phyloP scores from a whole-genome alignment of 2,329 filamentous ascomycete species.

The Talaromyces sp. region DNA sequence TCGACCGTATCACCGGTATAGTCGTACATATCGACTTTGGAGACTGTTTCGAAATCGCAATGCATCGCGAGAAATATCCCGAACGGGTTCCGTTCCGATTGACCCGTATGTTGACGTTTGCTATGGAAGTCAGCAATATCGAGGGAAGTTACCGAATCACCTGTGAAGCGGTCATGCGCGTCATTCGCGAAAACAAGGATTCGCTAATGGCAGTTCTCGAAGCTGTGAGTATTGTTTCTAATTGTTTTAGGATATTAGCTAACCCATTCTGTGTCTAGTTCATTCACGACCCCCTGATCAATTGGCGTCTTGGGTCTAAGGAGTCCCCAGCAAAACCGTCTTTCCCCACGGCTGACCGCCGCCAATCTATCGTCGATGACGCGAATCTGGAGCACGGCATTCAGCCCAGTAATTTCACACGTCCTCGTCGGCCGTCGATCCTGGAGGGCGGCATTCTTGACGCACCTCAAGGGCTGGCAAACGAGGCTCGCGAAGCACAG shows the following conservation, averaged over 20 bases:
- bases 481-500: conserved; percentile 66
- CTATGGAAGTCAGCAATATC: conserved; percentile 99
- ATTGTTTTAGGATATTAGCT: conserved; percentile 7
- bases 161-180: conserved; percentile 97
- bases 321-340: conserved; percentile 57
- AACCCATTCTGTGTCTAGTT: conserved; percentile 55
- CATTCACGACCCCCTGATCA: conserved; percentile 98
- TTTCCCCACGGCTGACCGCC: conserved; percentile 54
- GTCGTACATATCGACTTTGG: conserved; percentile 99
- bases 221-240: conserved; percentile 62
- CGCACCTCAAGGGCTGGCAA: conserved; percentile 34
- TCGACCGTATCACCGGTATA: conserved; percentile 92
- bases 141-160: conserved; percentile 98
- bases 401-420: conserved; percentile 61
- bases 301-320: conserved; percentile 74
- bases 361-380: conserved; percentile 53
- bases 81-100: conserved; percentile 96
- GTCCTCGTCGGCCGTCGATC: conserved; percentile 63
- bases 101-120: conserved; percentile 97
- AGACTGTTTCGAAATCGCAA: conserved; percentile 98
- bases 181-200: conserved; percentile 94
- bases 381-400: conserved; percentile 47
- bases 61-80: conserved; percentile 99
- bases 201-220: conserved; percentile 97
- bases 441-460: conserved; percentile 53